Evolutionary conservation across 2,329 filamentous ascomycete species (phyloP).

Genomic region (Calcarisporium arbuscula): DNA sequence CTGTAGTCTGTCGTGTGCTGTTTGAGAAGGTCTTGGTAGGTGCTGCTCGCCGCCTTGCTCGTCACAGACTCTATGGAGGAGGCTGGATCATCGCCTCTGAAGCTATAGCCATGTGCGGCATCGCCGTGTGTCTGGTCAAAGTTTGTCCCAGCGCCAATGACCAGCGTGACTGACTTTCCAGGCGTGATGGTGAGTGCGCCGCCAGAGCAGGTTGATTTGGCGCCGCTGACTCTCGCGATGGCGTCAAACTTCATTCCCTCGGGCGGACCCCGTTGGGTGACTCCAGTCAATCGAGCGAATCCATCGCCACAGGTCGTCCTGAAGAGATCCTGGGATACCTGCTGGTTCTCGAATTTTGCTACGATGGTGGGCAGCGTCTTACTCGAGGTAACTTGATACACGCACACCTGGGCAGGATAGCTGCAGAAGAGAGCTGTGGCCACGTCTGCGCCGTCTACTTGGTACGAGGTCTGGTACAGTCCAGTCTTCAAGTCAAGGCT

Average conservation of each 20-base stretch:
- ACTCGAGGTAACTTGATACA: constrained; percentile 10
- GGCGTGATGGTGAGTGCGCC: not conserved
- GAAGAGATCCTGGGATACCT: constrained; percentile 22
- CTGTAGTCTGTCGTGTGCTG: constrained; percentile 36
- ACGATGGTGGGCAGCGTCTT: constrained; percentile 30
- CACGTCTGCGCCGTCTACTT: constrained; percentile 1
- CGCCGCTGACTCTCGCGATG: constrained; percentile 14
- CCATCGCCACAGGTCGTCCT: constrained; percentile 25
- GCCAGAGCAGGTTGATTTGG: not conserved
- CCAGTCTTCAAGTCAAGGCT: constrained; percentile 9
- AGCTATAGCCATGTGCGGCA: constrained; percentile 35
- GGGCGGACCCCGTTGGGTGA: constrained; percentile 31
- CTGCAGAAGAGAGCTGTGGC: constrained; percentile 34
- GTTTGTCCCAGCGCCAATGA: constrained; percentile 40
- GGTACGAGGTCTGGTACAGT: constrained; percentile 5
- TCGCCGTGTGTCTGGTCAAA: constrained; percentile 45
- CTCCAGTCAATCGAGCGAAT: constrained; percentile 21
- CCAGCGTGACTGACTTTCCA: constrained; percentile 18
- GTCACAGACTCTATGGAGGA: constrained; percentile 27
- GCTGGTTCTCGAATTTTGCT: constrained; percentile 34
- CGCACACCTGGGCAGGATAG: constrained; percentile 29
- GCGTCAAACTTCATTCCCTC: constrained; percentile 38
- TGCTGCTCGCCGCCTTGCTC: constrained; percentile 24
- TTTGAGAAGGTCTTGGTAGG: constrained; percentile 21
- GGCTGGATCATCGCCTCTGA: constrained; percentile 39